Evolutionary conservation across 148 eudicot genomes (phyloP).

Genomic region (Rhododendron vialii): DNA sequence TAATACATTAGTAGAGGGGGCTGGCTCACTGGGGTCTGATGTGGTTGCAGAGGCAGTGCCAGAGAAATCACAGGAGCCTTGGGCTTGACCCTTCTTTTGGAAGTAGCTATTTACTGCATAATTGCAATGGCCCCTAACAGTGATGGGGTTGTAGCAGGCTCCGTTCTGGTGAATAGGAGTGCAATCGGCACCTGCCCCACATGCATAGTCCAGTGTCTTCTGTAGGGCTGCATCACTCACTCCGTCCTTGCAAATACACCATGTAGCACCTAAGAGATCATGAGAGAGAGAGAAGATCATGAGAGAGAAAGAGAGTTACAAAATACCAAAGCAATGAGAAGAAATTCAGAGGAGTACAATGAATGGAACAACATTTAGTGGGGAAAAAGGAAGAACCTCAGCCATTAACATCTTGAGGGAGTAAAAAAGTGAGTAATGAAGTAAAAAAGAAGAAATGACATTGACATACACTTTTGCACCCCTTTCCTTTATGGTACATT

Average conservation of each 20-base stretch:
- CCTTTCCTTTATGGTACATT: background rate
- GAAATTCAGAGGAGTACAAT: background rate
- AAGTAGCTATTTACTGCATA: slow-evolving; percentile 81
- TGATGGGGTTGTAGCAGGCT: slow-evolving; percentile 64
- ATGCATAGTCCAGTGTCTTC: slow-evolving; percentile 75
- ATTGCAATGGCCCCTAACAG: slow-evolving; percentile 58
- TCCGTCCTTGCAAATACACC: slow-evolving; percentile 75
- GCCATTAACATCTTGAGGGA: background rate
- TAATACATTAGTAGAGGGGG: background rate
- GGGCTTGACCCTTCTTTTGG: slow-evolving; percentile 54
- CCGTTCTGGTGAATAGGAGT: slow-evolving; percentile 44
- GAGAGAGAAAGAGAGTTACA: background rate
- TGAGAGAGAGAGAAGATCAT: background rate
- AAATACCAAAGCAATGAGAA: background rate
- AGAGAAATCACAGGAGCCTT: slow-evolving; percentile 62
- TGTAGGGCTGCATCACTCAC: slow-evolving; percentile 41
- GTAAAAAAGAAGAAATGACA: background rate
- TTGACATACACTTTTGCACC: background rate
- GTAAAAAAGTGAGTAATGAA: background rate
- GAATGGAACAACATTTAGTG: background rate
- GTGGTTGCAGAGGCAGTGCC: slow-evolving; percentile 48
- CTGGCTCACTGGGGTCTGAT: slow-evolving; percentile 68
- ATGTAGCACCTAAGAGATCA: slow-evolving; percentile 43
- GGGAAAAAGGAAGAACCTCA: background rate
- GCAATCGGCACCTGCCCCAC: slow-evolving; percentile 94